phyloP scores from a whole-genome alignment of 257 asterid species.

The Nicotiana undulata region DNA sequence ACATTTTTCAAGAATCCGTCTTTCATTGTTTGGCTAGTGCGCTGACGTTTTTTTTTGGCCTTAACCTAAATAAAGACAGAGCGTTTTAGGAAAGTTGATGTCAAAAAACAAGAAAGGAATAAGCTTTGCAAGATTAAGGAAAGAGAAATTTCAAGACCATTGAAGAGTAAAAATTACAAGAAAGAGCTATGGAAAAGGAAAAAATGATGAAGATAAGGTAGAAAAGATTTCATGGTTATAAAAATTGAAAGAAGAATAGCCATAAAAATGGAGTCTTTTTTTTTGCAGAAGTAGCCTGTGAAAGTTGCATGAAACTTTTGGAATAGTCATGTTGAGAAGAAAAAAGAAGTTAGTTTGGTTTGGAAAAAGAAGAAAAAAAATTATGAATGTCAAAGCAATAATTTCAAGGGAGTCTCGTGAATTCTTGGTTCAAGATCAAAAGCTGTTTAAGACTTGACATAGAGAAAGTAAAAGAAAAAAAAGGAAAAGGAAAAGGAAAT shows the following conservation, averaged over 20 bases:
- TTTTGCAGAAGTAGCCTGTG: conserved; percentile 24
- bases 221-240: conserved; percentile 6
- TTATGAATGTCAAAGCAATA: conserved; percentile 19
- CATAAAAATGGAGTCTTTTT: conserved; percentile 6
- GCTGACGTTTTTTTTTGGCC: too few species aligned
- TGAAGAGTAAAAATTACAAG: neutral
- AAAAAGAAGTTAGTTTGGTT: neutral
- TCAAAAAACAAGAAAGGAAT: neutral
- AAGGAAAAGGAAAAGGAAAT: neutral
- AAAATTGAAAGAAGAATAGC: neutral
- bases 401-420: conserved; percentile 40
- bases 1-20: neutral
- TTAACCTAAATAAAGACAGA: too few species aligned
- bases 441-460: neutral
- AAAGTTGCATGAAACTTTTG: conserved; percentile 15
- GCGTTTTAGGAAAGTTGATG: too few species aligned
- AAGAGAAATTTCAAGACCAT: neutral
- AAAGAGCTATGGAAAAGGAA: neutral
- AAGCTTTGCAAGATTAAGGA: conserved; percentile 7
- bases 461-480: conserved; percentile 1
- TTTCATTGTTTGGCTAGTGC: neutral
- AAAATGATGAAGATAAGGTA: conserved; percentile 2
- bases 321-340: conserved; percentile 23
- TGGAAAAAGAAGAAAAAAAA: conserved; percentile 7
- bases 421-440: conserved; percentile 22